These are phyloP conservation scores for Solanum chilense DNA, from an alignment of 257 asterid species.

Conservation along the genomic window DNA sequence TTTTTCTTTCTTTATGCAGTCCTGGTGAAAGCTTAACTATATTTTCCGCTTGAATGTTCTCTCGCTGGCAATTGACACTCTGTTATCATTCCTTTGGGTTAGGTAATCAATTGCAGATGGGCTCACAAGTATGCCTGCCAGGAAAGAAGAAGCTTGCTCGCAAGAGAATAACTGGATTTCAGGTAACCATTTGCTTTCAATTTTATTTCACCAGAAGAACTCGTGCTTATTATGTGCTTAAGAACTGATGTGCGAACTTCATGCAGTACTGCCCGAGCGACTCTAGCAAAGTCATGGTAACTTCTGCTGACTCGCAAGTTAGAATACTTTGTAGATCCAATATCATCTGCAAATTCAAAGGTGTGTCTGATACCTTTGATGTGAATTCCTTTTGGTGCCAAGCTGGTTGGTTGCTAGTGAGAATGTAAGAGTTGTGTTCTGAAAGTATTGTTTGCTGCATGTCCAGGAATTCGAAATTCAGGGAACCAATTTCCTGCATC, in stretches of 20 bases:
- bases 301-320: constrained; percentile 77
- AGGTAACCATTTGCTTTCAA: constrained; percentile 26
- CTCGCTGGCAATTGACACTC: background rate
- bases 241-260: background rate
- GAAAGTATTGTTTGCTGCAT: background rate
- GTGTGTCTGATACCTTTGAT: constrained; percentile 13
- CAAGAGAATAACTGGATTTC: constrained; percentile 81
- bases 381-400: background rate
- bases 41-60: background rate
- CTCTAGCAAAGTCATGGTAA: constrained; percentile 70
- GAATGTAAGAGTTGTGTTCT: background rate
- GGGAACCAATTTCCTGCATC: constrained; percentile 60
- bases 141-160: constrained; percentile 67
- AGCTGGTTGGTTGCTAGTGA: background rate
- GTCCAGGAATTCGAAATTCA: constrained; percentile 42
- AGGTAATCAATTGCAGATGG: constrained; percentile 66
- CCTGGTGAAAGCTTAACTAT: background rate
- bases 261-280: constrained; percentile 78
- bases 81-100: background rate
- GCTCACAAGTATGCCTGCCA: constrained; percentile 44
- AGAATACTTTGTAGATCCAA: constrained; percentile 52
- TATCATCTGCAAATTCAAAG: constrained; percentile 66
- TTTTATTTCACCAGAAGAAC: background rate
- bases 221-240: background rate
- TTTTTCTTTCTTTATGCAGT: background rate